Percentiles rank a stretch among this genome's conserved stretches.
Conservation (phyloP, 306 rosid species). For the Rosa rugosa region DNA sequence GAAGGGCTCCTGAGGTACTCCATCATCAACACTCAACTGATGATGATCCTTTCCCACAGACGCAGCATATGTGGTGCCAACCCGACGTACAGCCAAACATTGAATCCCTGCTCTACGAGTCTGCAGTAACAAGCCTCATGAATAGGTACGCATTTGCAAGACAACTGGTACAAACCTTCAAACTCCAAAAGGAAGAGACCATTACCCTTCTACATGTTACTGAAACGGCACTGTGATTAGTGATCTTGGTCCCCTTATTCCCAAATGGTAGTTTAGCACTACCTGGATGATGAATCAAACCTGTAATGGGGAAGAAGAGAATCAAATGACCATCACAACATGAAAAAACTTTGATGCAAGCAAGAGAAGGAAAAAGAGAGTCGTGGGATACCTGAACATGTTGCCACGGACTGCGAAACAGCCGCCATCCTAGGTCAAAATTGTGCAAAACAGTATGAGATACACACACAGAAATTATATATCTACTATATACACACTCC, state of each 20-base stretch:
- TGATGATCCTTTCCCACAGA: conserved; percentile 42
- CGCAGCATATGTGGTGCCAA: conserved; percentile 31
- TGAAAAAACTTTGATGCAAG: background rate
- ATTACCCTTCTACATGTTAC: conserved; percentile 38
- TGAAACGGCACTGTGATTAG: conserved; percentile 28
- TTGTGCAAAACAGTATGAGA: no score
- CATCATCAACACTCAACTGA: conserved; percentile 41
- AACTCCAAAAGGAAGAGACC: conserved; percentile 2
- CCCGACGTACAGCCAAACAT: conserved; percentile 23
- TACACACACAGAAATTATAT: no score
- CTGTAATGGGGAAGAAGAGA: conserved; percentile 18
- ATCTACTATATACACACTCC: no score
- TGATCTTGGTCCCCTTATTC: conserved; percentile 22
- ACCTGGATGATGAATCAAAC: conserved; percentile 28
- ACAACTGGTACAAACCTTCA: background rate
- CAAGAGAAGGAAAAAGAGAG: background rate
- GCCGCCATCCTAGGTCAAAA: conserved; percentile 33
- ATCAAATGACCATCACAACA: conserved; percentile 1
- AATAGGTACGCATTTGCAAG: conserved; percentile 8
- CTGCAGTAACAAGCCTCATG: conserved; percentile 38
- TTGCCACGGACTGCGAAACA: conserved; percentile 30
- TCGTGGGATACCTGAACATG: conserved; percentile 30
- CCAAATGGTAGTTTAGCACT: conserved; percentile 34
- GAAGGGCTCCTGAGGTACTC: conserved; percentile 56
- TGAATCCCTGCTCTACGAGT: conserved; percentile 14